These are phyloP conservation scores for Penicillium crustosum DNA, from an alignment of 2,329 filamentous ascomycete species.

Conservation along the genomic window DNA sequence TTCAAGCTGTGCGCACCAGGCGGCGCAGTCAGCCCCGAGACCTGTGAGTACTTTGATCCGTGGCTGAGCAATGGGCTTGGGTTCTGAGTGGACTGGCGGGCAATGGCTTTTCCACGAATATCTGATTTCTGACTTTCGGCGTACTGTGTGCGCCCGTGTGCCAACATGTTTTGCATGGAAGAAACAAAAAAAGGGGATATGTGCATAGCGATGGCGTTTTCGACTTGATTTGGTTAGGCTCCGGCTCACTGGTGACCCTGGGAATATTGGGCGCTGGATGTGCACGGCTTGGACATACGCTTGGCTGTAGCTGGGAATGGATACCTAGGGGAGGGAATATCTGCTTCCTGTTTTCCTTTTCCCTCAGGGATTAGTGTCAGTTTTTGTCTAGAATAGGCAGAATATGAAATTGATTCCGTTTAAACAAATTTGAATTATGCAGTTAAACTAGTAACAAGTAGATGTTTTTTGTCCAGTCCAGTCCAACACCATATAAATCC, in stretches of 20 bases:
- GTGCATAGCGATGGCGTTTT: constrained; percentile 45
- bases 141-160: constrained; percentile 15
- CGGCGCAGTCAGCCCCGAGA: constrained; percentile 83
- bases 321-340: background rate
- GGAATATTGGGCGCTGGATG: constrained; percentile 3
- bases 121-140: constrained; percentile 7
- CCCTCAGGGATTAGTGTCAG: background rate
- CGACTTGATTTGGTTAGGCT: constrained; percentile 14
- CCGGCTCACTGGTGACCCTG: background rate
- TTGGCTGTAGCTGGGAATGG: background rate
- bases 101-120: background rate
- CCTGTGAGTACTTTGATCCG: constrained; percentile 85
- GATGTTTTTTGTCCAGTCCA: background rate
- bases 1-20: constrained; percentile 90
- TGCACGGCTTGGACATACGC: constrained; percentile 11
- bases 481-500: background rate
- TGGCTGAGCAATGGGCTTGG: constrained; percentile 63
- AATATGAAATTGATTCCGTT: constrained; percentile 9
- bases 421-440: background rate
- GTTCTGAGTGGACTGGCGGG: constrained; percentile 28
- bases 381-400: constrained; percentile 1
- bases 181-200: constrained; percentile 22
- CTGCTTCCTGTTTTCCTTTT: background rate
- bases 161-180: constrained; percentile 24
- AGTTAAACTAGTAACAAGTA: background rate